phyloP scores from a whole-genome alignment of 306 rosid genomes.

The Bauhinia variegata region DNA sequence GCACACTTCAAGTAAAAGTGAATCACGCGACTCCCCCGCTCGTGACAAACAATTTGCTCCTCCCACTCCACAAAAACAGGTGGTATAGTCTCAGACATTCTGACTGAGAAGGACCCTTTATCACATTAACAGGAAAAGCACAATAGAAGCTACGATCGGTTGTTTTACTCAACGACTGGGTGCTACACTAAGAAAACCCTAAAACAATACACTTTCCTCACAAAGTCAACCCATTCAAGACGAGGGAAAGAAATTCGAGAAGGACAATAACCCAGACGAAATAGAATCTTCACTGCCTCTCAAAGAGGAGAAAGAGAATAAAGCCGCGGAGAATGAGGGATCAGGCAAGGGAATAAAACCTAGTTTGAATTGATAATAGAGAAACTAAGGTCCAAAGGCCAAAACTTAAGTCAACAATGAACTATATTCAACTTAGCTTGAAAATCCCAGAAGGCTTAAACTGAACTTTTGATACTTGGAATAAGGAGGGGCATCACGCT shows the following conservation, averaged over 20 bases:
- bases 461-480: conserved; percentile 26
- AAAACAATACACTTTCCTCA: conserved; percentile 12
- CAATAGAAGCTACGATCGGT: conserved; percentile 24
- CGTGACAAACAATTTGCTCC: conserved; percentile 71
- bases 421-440: conserved; percentile 1
- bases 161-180: conserved; percentile 28
- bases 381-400: conserved; percentile 13
- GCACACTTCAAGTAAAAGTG: conserved; percentile 69
- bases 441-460: neutral
- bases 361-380: neutral
- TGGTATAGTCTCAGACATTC: conserved; percentile 45
- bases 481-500: neutral
- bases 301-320: neutral
- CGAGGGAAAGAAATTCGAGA: neutral
- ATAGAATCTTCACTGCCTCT: too few relatives aligned
- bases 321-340: conserved; percentile 30
- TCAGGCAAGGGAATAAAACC: neutral
- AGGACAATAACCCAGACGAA: conserved; percentile 11
- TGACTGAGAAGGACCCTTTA: conserved; percentile 19
- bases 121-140: conserved; percentile 38
- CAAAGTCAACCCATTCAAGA: conserved; percentile 33
- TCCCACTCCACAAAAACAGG: conserved; percentile 76
- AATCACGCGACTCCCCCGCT: conserved; percentile 76
- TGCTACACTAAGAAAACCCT: conserved; percentile 34
- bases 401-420: conserved; percentile 48